A percentile compares a stretch with the other conserved stretches of the same genome.
Conservation (phyloP, 768 basidiomycete genomes). For the Pleurotus cornucopiae region DNA sequence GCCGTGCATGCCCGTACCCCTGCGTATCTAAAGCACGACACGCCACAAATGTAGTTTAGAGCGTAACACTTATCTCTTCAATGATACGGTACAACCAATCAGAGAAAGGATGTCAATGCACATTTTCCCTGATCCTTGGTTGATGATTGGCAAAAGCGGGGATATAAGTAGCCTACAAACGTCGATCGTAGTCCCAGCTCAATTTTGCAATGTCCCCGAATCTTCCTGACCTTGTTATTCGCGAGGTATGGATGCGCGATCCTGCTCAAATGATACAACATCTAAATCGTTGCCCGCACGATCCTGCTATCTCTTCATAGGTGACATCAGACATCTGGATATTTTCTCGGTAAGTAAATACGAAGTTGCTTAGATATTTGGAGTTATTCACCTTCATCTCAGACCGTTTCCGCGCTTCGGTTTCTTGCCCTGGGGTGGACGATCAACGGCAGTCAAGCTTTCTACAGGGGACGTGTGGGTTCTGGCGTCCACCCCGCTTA, state of each 20-base stretch:
- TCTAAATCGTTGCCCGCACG: neutral
- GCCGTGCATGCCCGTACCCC: conserved; percentile 1
- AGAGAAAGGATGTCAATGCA: too few species aligned
- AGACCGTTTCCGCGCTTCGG: conserved; percentile 69
- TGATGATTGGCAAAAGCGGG: neutral
- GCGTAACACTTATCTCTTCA: too few species aligned
- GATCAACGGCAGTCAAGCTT: conserved; percentile 80
- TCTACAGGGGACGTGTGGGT: conserved; percentile 71
- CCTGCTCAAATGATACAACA: neutral
- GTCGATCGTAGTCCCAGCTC: neutral
- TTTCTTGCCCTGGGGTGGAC: conserved; percentile 72
- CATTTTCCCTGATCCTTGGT: neutral
- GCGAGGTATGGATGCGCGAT: conserved; percentile 29
- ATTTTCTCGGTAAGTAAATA: conserved; percentile 49
- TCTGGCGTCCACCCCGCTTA: conserved; percentile 75
- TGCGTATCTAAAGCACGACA: neutral
- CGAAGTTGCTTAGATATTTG: neutral
- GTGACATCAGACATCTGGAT: conserved; percentile 55
- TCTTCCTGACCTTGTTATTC: conserved; percentile 32
- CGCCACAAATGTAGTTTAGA: neutral
- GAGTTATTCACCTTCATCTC: neutral
- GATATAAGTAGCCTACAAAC: neutral
- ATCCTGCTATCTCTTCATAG: conserved; percentile 21
- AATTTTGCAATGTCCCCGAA: neutral
- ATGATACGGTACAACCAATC: too few species aligned